These are phyloP conservation scores for Neofusicoccum laricinum DNA, from an alignment of 2,329 filamentous ascomycete species.

Conservation along the genomic window DNA sequence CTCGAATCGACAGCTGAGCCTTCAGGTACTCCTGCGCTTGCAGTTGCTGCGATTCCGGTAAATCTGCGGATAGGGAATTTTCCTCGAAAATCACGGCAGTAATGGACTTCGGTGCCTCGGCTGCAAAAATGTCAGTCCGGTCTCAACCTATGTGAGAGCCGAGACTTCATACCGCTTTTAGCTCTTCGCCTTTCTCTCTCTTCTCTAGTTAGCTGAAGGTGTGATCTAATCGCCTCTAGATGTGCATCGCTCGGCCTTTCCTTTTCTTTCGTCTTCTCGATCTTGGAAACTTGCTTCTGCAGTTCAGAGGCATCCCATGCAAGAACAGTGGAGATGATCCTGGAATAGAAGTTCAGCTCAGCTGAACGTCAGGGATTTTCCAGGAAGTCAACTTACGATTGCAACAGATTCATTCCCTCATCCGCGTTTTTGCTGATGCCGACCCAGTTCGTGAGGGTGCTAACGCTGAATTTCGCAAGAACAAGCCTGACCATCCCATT, in stretches of 20 bases:
- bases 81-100: conserved; percentile 62
- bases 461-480: conserved; percentile 74
- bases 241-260: conserved; percentile 59
- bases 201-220: conserved; percentile 52
- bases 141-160: conserved; percentile 21
- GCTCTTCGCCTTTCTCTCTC: conserved; percentile 59
- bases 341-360: conserved; percentile 26
- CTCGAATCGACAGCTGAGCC: conserved; percentile 66
- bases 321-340: conserved; percentile 71
- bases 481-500: conserved; percentile 69
- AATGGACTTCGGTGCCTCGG: conserved; percentile 57
- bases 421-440: conserved; percentile 68
- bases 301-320: conserved; percentile 72
- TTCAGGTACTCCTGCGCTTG: conserved; percentile 68
- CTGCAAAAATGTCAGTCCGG: background rate
- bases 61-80: conserved; percentile 41
- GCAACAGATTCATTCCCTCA: conserved; percentile 78
- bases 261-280: conserved; percentile 56
- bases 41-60: conserved; percentile 61
- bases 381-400: conserved; percentile 45
- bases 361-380: background rate
- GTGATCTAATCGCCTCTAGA: conserved; percentile 58
- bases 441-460: conserved; percentile 74
- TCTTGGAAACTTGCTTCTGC: conserved; percentile 60
- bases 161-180: conserved; percentile 46